Conservation (phyloP, 768 basidiomycete genomes). For the Agaricus bisporus region DNA sequence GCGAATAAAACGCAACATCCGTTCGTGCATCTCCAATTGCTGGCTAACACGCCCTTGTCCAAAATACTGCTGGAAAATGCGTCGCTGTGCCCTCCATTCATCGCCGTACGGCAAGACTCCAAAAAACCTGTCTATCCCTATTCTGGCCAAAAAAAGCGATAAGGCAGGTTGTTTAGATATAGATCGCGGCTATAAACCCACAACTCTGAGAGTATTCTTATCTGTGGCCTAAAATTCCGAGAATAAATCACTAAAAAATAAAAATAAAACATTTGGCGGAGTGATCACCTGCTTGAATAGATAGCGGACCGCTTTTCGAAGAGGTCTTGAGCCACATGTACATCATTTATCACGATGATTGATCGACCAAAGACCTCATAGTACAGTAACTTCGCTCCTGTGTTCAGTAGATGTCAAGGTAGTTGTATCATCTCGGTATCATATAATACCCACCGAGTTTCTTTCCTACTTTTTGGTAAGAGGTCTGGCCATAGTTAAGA, state of each 20-base stretch:
- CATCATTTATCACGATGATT: slow-evolving; percentile 32
- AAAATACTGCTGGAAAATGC: slow-evolving; percentile 21
- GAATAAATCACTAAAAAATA: neutral
- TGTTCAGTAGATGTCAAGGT: neutral
- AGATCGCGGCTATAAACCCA: neutral
- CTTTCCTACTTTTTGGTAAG: slow-evolving; percentile 7
- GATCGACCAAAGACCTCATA: slow-evolving; percentile 44
- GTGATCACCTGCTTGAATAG: slow-evolving; percentile 43
- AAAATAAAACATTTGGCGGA: too few species aligned
- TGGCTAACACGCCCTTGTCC: neutral
- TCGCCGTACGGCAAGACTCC: slow-evolving; percentile 19
- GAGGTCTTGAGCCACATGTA: slow-evolving; percentile 40
- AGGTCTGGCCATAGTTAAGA: neutral
- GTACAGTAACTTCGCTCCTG: slow-evolving; percentile 38
- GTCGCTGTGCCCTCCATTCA: slow-evolving; percentile 19
- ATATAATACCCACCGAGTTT: slow-evolving; percentile 3
- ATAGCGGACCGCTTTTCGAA: slow-evolving; percentile 50
- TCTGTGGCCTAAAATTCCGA: neutral
- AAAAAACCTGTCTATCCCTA: neutral
- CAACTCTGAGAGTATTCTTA: slow-evolving; percentile 6
- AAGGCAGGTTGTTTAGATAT: neutral
- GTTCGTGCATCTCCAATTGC: slow-evolving; percentile 1
- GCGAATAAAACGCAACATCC: neutral
- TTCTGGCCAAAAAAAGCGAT: too few species aligned
- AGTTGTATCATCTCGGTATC: neutral